These are phyloP conservation scores for Suillus tomentosus DNA, from an alignment of 768 basidiomycete genomes.

Conservation along the genomic window DNA sequence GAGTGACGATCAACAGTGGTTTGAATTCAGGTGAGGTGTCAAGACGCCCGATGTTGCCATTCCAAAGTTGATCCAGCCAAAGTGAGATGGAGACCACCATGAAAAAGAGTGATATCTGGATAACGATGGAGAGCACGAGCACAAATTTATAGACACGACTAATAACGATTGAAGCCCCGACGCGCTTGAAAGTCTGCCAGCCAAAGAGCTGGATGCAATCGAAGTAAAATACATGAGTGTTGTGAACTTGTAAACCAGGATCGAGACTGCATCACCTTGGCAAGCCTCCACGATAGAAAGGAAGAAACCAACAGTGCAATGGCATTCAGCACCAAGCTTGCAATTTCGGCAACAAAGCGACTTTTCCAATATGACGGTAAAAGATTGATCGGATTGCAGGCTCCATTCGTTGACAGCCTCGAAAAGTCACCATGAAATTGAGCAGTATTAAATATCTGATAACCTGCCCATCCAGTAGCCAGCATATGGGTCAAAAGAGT, in stretches of 20 bases:
- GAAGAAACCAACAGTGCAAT: slow-evolving; percentile 59
- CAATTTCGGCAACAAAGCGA: slow-evolving; percentile 61
- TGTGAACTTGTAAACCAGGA: slow-evolving; percentile 2
- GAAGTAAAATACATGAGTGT: background rate
- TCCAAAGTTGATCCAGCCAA: slow-evolving; percentile 78
- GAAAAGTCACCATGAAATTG: slow-evolving; percentile 58
- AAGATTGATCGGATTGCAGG: slow-evolving; percentile 57
- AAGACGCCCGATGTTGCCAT: slow-evolving; percentile 61
- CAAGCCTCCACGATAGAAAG: slow-evolving; percentile 71
- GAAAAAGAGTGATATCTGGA: slow-evolving; percentile 81
- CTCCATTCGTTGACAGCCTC: slow-evolving; percentile 60
- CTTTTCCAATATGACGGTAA: slow-evolving; percentile 67
- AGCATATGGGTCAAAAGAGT: slow-evolving; percentile 72
- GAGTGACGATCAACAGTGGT: slow-evolving; percentile 53
- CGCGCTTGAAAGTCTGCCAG: slow-evolving; percentile 88
- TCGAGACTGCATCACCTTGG: slow-evolving; percentile 52
- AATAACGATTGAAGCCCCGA: slow-evolving; percentile 74
- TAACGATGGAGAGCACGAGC: slow-evolving; percentile 65
- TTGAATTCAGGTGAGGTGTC: slow-evolving; percentile 54
- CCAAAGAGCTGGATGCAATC: slow-evolving; percentile 56
- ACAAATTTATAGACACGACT: slow-evolving; percentile 76
- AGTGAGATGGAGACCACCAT: slow-evolving; percentile 67
- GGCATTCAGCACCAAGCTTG: slow-evolving; percentile 63
- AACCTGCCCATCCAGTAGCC: slow-evolving; percentile 72
- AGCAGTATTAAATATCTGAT: slow-evolving; percentile 63